These are phyloP conservation scores for Petrea volubilis DNA, from an alignment of 257 asterid genomes.

Conservation along the genomic window DNA sequence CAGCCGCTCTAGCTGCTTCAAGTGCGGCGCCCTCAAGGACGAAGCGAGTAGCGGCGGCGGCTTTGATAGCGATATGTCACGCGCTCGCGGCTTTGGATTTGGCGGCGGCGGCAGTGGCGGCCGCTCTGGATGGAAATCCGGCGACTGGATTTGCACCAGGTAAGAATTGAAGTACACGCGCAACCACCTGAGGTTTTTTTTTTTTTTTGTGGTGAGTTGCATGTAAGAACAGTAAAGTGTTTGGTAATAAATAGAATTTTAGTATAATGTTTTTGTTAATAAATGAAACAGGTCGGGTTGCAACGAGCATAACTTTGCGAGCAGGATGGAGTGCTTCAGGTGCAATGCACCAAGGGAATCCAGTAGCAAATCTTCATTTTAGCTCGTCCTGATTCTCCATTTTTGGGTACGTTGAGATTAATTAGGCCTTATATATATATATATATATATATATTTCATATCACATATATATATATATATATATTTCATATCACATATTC, in stretches of 20 bases:
- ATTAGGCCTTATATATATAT: too few relatives aligned
- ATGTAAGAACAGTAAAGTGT: neutral
- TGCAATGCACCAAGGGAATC: constrained; percentile 97
- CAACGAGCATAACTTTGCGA: constrained; percentile 96
- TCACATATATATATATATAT: too few relatives aligned
- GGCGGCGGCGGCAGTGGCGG: constrained; percentile 43
- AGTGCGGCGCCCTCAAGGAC: constrained; percentile 88
- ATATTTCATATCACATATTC: too few relatives aligned
- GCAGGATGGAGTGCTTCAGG: constrained; percentile 94
- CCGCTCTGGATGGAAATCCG: constrained; percentile 96
- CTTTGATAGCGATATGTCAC: constrained; percentile 49
- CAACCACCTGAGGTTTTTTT: too few relatives aligned
- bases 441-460: too few relatives aligned
- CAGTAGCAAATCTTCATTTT: constrained; percentile 56
- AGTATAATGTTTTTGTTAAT: neutral
- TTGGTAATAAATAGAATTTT: neutral
- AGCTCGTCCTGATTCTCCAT: constrained; percentile 54
- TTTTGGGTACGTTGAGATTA: constrained; percentile 70
- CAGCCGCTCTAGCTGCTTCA: constrained; percentile 98
- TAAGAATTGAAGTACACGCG: constrained; percentile 5
- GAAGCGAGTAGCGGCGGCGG: constrained; percentile 45
- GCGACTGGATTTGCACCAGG: constrained; percentile 98
- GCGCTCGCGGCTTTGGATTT: constrained; percentile 42
- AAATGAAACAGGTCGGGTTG: constrained; percentile 65
- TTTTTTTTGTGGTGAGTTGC: neutral